Evolutionary conservation across 1,139 yeast species (phyloP).

Genomic region (Candida frijolesensis): DNA sequence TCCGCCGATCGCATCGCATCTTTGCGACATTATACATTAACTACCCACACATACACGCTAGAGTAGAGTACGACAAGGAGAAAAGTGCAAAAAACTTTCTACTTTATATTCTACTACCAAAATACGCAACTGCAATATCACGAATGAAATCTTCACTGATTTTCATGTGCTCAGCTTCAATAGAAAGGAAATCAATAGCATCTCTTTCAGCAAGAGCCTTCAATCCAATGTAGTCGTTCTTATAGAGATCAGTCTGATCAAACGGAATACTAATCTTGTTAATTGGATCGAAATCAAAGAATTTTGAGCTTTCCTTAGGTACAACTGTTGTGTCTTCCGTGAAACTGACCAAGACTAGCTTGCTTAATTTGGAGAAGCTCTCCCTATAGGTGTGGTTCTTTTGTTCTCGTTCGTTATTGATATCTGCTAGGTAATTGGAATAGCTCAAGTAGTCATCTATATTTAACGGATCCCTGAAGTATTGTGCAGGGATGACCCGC

Average conservation of each 20-base stretch:
- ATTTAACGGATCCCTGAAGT: slow-evolving; percentile 59
- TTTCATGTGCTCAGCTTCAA: slow-evolving; percentile 71
- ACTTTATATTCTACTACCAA: slow-evolving; percentile 17
- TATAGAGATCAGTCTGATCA: slow-evolving; percentile 51
- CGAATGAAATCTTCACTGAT: slow-evolving; percentile 52
- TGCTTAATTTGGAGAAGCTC: slow-evolving; percentile 46
- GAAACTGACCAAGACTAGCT: slow-evolving; percentile 63
- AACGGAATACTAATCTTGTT: slow-evolving; percentile 49
- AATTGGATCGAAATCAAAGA: slow-evolving; percentile 53
- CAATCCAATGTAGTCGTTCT: slow-evolving; percentile 62
- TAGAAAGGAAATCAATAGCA: slow-evolving; percentile 48
- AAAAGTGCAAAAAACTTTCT: not conserved
- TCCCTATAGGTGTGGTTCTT: slow-evolving; percentile 36
- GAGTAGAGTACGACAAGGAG: not conserved
- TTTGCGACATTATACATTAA: not conserved
- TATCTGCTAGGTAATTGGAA: slow-evolving; percentile 60
- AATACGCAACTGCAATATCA: slow-evolving; percentile 38
- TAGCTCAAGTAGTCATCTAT: slow-evolving; percentile 50
- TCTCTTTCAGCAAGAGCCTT: slow-evolving; percentile 42
- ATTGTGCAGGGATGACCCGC: slow-evolving; percentile 71
- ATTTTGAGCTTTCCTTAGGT: slow-evolving; percentile 75
- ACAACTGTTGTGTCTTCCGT: slow-evolving; percentile 64
- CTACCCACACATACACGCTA: not conserved
- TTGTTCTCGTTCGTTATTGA: slow-evolving; percentile 59
- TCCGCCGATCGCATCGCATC: not conserved